phyloP scores from a whole-genome alignment of 148 eudicot species.

The Rhododendron mucronatum region DNA sequence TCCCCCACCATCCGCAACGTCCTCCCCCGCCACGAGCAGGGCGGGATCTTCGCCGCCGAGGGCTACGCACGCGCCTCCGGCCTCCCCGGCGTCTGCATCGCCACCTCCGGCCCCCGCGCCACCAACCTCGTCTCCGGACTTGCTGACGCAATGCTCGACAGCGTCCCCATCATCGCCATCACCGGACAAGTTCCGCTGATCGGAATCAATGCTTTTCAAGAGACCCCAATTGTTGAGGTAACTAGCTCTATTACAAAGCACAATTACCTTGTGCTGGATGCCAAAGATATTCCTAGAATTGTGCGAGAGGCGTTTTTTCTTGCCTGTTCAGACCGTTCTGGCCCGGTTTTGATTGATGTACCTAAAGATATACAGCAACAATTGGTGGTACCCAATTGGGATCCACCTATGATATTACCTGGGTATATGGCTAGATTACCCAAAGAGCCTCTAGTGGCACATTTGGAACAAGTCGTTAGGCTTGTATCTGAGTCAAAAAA shows the following conservation, averaged over 20 bases:
- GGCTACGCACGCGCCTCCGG: slow-evolving; percentile 87
- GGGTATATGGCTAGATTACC: slow-evolving; percentile 75
- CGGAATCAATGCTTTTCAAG: too few species aligned
- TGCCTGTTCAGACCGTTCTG: slow-evolving; percentile 69
- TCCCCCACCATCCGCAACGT: slow-evolving; percentile 51
- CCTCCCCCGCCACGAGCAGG: slow-evolving; percentile 85
- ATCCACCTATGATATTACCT: slow-evolving; percentile 43
- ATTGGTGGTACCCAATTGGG: slow-evolving; percentile 58
- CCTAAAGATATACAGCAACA: slow-evolving; percentile 58
- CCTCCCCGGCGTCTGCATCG: slow-evolving; percentile 76
- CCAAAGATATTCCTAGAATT: slow-evolving; percentile 77
- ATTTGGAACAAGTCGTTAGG: slow-evolving; percentile 68
- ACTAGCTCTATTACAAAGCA: too few species aligned
- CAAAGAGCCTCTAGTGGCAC: slow-evolving; percentile 22
- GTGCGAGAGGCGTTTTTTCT: slow-evolving; percentile 75
- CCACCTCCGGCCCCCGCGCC: slow-evolving; percentile 86
- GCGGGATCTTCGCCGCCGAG: slow-evolving; percentile 82
- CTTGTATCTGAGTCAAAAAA: slow-evolving; percentile 1
- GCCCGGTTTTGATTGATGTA: slow-evolving; percentile 75
- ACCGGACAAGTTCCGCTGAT: too few species aligned
- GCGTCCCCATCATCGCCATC: too few species aligned
- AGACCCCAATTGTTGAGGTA: too few species aligned
- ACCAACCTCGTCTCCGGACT: slow-evolving; percentile 76
- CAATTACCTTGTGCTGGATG: slow-evolving; percentile 26
- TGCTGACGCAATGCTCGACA: slow-evolving; percentile 43